phyloP scores from a whole-genome alignment of 2,329 filamentous ascomycete species.

The Colletotrichum zoysiae region DNA sequence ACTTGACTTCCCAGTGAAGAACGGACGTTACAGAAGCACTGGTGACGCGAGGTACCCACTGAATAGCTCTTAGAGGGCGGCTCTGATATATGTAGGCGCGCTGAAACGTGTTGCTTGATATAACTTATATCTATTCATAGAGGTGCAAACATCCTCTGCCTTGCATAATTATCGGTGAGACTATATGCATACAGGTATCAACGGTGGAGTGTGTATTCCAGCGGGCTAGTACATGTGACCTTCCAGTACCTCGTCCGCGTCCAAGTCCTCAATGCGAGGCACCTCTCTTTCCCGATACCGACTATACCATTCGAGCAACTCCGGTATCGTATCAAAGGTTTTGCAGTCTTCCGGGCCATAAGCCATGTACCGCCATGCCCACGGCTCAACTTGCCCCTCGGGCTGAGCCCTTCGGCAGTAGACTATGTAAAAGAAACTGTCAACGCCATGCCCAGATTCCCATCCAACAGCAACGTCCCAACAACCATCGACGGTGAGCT shows the following conservation, averaged over 20 bases:
- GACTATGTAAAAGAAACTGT: constrained; percentile 13
- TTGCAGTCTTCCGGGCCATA: not conserved
- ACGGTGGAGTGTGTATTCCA: not conserved
- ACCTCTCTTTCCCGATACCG: not conserved
- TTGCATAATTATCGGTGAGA: too few relatives aligned
- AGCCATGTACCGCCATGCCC: not conserved
- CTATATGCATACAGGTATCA: too few relatives aligned
- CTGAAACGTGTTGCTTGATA: too few relatives aligned
- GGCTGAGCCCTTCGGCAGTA: not conserved
- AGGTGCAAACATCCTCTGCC: too few relatives aligned
- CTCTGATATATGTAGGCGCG: too few relatives aligned
- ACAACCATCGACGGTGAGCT: not conserved
- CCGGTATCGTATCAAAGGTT: constrained; percentile 2
- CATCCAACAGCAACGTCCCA: not conserved
- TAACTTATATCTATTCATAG: too few relatives aligned
- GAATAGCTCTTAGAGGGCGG: too few relatives aligned
- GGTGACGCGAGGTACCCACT: too few relatives aligned
- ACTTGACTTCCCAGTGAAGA: too few relatives aligned
- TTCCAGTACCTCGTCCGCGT: not conserved
- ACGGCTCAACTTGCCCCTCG: not conserved
- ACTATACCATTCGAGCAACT: constrained; percentile 8
- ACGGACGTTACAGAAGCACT: too few relatives aligned
- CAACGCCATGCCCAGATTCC: constrained; percentile 1
- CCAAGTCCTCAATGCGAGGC: not conserved
- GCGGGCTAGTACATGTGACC: not conserved